phyloP scores from a whole-genome alignment of 768 basidiomycete genomes.

The Boletus rubescentipes region DNA sequence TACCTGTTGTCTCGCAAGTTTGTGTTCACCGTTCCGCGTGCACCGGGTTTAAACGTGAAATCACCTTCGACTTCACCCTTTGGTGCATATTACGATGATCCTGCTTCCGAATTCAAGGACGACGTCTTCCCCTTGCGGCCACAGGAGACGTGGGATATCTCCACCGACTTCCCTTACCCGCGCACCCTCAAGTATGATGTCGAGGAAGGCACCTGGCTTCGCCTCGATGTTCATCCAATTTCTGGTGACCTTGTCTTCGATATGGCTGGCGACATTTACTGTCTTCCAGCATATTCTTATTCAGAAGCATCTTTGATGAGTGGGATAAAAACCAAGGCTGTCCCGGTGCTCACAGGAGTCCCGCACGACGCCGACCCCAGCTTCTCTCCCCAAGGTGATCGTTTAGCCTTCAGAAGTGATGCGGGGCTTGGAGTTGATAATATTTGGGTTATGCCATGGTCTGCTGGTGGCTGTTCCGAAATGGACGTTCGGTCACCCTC shows the following conservation, averaged over 20 bases:
- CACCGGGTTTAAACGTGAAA: not conserved
- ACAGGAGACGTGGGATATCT: constrained; percentile 64
- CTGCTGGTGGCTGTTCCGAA: constrained; percentile 48
- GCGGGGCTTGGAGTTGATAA: constrained; percentile 73
- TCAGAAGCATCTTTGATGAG: constrained; percentile 25
- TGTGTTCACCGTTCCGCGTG: not conserved
- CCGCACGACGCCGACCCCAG: constrained; percentile 73
- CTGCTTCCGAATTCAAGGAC: constrained; percentile 46
- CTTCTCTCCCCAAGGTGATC: constrained; percentile 66
- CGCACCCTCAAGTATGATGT: constrained; percentile 68
- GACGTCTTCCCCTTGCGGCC: constrained; percentile 64
- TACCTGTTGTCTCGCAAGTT: constrained; percentile 16
- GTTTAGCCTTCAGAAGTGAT: constrained; percentile 69
- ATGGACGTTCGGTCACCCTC: constrained; percentile 51
- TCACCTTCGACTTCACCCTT: constrained; percentile 6
- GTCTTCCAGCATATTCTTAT: constrained; percentile 51
- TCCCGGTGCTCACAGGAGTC: constrained; percentile 60
- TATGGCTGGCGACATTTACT: constrained; percentile 74
- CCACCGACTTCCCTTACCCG: constrained; percentile 70
- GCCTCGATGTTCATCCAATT: constrained; percentile 69
- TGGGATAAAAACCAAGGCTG: constrained; percentile 41
- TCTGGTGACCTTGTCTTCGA: constrained; percentile 74
- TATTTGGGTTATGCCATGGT: constrained; percentile 70
- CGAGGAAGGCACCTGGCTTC: constrained; percentile 72
- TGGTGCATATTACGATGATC: constrained; percentile 26